Evolutionary conservation across 2,329 filamentous ascomycete genomes (phyloP), one percentile per base, ranked within the genome.

Genomic region (Pseudocercospora musae): DNA sequence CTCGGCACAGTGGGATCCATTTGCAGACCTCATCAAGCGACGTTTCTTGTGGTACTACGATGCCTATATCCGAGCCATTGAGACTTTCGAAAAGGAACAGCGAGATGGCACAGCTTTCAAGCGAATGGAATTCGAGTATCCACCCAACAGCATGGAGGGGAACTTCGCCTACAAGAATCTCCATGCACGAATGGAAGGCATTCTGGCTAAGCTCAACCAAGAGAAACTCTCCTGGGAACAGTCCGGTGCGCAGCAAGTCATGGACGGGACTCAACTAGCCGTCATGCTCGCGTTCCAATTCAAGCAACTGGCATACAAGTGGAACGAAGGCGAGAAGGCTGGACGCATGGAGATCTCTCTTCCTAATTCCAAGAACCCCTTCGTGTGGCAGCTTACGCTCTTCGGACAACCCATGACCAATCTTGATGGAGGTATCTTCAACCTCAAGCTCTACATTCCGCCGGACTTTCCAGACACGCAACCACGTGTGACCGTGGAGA

Each of bases 31-130:
- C 4, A 91, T 89, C 82, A 98, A 98, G 77, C 87, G 90, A 40
- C 87, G 93, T 1, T 97, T 98, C 73, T 80, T 98, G 13, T 98
- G 95, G 95, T 98, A 98, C 78, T 96, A 91, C 75, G 90, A 96
- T 68, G 90, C 90, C 2, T 98, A 98, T 72, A 80, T 95, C 21
- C 80, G 84, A 3, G 84, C 89, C 1, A 87, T 96, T 57, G 82
- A 87, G 40, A 83, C 87, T 63, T 89, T 88, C 27, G 75, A 78
- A 29, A 75, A 79, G 25, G 86, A 90, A 68, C 85, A 88, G 59
- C 83, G 84, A 64, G 68, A 70, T 63, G 84, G 85, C 2, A 79
- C 85, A 40, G 65, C 74, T 0, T 98, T 99, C 71, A 76, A 80
- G n/a, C 84, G 84, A 56, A 96, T 96, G 91, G 91, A 92, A 0